Base-by-base conservation (phyloP, 495 filamentous ascomycete species). In the Penicillium manginii region DNA sequence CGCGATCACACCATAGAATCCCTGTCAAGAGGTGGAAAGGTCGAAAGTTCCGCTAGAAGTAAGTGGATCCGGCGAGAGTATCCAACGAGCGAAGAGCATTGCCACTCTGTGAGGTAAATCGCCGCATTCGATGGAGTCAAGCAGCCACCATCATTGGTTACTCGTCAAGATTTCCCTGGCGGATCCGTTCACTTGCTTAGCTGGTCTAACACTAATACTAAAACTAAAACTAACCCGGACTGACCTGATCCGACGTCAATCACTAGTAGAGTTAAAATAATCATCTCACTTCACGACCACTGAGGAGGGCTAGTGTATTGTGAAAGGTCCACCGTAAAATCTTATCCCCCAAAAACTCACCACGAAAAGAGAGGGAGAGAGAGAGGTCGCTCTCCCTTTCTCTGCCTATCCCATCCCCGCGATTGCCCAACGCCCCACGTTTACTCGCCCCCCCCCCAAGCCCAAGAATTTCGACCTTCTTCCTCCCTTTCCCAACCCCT, bases 361-460 rank as follows among this genome's bases (percentile, higher is more conserved):
- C 21, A 40, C 14, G 15, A 23, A 52, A 40, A 56, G 29, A 49
- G 35, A 40, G 42, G 31, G 11, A 33, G 31, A 33, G 11, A 33
- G 31, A 5, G 31, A 5, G 4, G 31, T 29, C 26, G 6, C 26
- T 29, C 26, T 8, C 6, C 5, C 26, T 29, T 8, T 29, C 26
- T 29, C 26, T 29, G 26, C 26, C 26, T 29, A 29, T 29, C 55
- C 56, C 56, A 29, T 29, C 55, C 56, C 56, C 60, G 51, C 60
- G 51, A 59, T 63, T 47, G 22, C 6, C 9, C 26, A 50, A 46
- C 22, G 62, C 59, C 63, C 63, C 56, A 65, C 59, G 52, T 49
- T 32, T 21, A 10, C 23, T 17, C 23, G 42, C 43, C 17, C 52
- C 11, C 31, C 8, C 32, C 32, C 43, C 22, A n/a, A n/a, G n/a